Conservation (phyloP, 2,329 filamentous ascomycete genomes). For the Fusarium equiseti region DNA sequence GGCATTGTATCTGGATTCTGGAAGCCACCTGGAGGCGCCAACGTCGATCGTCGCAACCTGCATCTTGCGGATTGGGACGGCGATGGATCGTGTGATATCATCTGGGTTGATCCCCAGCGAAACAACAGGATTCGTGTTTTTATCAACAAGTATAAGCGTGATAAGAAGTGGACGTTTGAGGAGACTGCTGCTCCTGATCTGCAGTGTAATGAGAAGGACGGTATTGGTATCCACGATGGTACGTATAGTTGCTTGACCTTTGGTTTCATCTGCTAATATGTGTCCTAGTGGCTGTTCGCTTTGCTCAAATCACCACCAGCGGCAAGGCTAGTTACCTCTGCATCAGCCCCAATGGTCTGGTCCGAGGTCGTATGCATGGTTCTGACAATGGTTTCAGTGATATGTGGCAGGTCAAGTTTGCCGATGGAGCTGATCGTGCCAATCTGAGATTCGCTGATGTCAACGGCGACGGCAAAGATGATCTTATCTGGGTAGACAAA, state of each 20-base stretch:
- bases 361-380: not conserved
- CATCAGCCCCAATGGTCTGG: not conserved
- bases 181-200: not conserved
- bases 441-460: not conserved
- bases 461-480: not conserved
- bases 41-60: not conserved
- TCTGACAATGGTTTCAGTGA: not conserved
- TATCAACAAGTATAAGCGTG: not conserved
- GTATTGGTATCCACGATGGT: not conserved
- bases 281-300: not conserved
- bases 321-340: not conserved
- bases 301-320: not conserved
- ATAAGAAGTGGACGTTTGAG: not conserved
- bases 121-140: not conserved
- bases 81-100: conserved; percentile 15
- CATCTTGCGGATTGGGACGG: conserved; percentile 18
- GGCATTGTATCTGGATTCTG: not conserved
- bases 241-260: too few relatives aligned
- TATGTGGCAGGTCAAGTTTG: not conserved
- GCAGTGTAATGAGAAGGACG: not conserved
- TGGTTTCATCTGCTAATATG: not conserved
- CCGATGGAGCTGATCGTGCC: not conserved
- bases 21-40: not conserved
- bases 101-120: not conserved
- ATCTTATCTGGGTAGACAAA: not conserved